Evolutionary conservation across 352 stramenopile genomes (phyloP), one percentile per base, ranked within the genome.

Genomic region (Globisporangium ultimum): DNA sequence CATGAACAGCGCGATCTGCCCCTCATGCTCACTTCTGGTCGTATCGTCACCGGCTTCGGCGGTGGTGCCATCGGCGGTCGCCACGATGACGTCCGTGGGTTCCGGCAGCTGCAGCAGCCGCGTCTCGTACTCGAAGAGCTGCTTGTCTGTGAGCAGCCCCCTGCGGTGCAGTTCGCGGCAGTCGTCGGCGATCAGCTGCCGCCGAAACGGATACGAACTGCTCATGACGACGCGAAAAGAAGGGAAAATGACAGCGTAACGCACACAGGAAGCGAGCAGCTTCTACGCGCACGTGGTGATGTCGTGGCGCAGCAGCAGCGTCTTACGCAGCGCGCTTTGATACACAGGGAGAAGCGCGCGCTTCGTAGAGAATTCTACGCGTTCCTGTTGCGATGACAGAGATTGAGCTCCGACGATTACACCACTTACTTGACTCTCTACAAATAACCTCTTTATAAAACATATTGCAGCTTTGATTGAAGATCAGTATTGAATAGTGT

Each of bases 131-230:
- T 78, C 64, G 6, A 57, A 45, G 1, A 74, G 66, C 58, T 82
- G 62, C 18, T 64, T 62, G 17, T 17, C 36, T 2, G 55, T 52
- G 46, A 91, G 59, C 36, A 74, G 42, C 18, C 59, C 58, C 9
- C 74, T 75, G 15, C 48, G 60, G 32, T 72, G 60, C 42, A 86
- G 67, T 50, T 80, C 73, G 17, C 59, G 66, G 38, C 60, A 71
- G 61, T 81, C 66, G 45, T 56, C 60, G 12, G 76, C 52, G 20
- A 86, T 21, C 40, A 61, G 43, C 42, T 64, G 55, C 15, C 58
- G 58, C 21, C 8, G 40, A 10, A 45, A 43, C 38, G 38, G 10
- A 43, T 13, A 45, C 13, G 40, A 45, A n/a, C 40, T n/a, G 40
- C 40, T 45, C 40, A 45, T 45, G 13, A n/a, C 40, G 40, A 45